Evolutionary conservation across 2,329 filamentous ascomycete species (phyloP).

Genomic region (Aureobasidium sp.): DNA sequence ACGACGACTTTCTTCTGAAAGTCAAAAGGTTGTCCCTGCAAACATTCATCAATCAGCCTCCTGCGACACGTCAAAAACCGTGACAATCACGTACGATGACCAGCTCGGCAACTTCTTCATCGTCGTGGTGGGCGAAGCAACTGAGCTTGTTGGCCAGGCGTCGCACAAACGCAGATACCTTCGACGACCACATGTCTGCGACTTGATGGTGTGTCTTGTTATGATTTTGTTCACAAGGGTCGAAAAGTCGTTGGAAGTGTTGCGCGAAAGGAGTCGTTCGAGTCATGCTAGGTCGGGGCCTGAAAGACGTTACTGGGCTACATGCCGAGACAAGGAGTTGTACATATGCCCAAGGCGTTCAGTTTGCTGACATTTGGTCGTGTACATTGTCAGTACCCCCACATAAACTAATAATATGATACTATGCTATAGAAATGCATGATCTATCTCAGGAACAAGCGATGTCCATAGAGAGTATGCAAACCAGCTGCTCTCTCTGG

Average conservation of each 20-base stretch:
- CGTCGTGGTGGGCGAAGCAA: not conserved
- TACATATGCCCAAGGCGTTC: not conserved
- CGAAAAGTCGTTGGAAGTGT: not conserved
- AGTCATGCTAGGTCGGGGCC: slow-evolving; percentile 3
- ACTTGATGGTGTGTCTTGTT: not conserved
- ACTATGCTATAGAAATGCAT: no score
- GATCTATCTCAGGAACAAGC: no score
- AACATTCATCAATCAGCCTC: not conserved
- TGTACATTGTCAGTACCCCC: not conserved
- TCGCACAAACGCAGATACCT: not conserved
- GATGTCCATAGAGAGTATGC: no score
- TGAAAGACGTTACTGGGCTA: not conserved
- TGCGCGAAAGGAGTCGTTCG: not conserved
- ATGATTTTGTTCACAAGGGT: not conserved
- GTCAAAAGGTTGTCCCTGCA: not conserved
- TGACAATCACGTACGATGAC: not conserved
- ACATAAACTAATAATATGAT: no score
- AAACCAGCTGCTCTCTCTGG: no score
- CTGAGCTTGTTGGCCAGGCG: not conserved
- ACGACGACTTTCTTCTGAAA: not conserved
- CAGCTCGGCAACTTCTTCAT: not conserved
- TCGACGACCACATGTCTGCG: not conserved
- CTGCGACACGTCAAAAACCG: not conserved
- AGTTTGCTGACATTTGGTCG: not conserved
- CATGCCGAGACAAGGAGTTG: not conserved